These are phyloP conservation scores for Pseudonitzschia delicatissima DNA, from an alignment of 108 stramenopile genomes.

Conservation along the genomic window DNA sequence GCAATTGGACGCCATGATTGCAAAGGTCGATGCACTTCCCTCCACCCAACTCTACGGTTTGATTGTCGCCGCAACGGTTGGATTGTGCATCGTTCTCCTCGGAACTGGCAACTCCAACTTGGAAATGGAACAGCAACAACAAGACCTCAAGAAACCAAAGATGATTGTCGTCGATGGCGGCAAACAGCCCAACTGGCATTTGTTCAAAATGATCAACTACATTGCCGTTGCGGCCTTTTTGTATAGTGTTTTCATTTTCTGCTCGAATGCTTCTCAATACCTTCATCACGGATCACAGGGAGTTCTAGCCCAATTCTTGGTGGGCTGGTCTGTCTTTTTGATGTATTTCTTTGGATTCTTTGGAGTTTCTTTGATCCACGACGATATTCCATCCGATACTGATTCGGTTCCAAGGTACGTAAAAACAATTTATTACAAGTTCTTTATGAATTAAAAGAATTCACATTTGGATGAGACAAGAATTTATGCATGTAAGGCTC, in stretches of 20 bases:
- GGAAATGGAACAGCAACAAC: neutral
- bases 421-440: neutral
- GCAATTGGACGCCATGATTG: slow-evolving; percentile 10
- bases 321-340: slow-evolving; percentile 75
- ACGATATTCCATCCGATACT: slow-evolving; percentile 30
- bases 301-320: slow-evolving; percentile 58
- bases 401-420: slow-evolving; percentile 21
- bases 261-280: slow-evolving; percentile 58
- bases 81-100: slow-evolving; percentile 56
- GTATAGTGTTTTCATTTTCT: slow-evolving; percentile 57
- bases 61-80: slow-evolving; percentile 59
- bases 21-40: slow-evolving; percentile 41
- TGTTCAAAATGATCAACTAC: slow-evolving; percentile 70
- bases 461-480: neutral
- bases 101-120: slow-evolving; percentile 29
- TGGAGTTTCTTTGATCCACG: slow-evolving; percentile 85
- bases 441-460: neutral
- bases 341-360: slow-evolving; percentile 97
- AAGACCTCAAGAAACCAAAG: slow-evolving; percentile 14
- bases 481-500: too few relatives aligned
- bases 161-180: slow-evolving; percentile 5
- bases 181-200: slow-evolving; percentile 78
- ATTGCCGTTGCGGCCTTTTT: slow-evolving; percentile 50
- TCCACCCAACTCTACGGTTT: slow-evolving; percentile 62
- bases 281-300: slow-evolving; percentile 47